Conservation (phyloP, 306 rosid genomes). For the Sophora flavescens region DNA sequence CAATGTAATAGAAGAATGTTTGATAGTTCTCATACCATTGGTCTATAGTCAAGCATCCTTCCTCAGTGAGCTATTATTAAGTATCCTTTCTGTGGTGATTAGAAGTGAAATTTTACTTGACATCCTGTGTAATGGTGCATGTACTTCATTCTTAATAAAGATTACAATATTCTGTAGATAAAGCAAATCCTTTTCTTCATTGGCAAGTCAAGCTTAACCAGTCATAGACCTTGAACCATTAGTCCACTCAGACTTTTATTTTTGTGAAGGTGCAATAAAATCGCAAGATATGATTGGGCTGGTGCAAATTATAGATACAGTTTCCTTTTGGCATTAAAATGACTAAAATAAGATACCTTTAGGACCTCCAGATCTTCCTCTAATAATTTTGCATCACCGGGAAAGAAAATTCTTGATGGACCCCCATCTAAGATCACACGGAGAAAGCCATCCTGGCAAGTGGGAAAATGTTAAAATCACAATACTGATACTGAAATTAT, state of each 20-base stretch:
- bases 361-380: slow-evolving; percentile 94
- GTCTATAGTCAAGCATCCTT: not conserved
- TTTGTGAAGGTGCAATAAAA: not conserved
- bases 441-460: slow-evolving; percentile 87
- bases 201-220: not conserved
- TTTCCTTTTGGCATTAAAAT: slow-evolving; percentile 34
- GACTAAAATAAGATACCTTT: slow-evolving; percentile 64
- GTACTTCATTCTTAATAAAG: slow-evolving; percentile 3
- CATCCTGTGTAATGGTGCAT: slow-evolving; percentile 1
- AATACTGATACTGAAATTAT: slow-evolving; percentile 36
- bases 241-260: slow-evolving; percentile 5
- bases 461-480: slow-evolving; percentile 41
- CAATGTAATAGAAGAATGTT: not conserved
- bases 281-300: slow-evolving; percentile 8
- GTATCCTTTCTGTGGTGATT: not conserved
- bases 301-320: slow-evolving; percentile 33
- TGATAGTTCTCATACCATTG: not conserved
- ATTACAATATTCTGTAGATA: not conserved
- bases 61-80: not conserved
- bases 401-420: slow-evolving; percentile 74
- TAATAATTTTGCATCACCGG: slow-evolving; percentile 76
- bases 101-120: not conserved
- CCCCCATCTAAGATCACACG: slow-evolving; percentile 96
- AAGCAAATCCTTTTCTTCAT: not conserved
- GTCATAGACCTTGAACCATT: slow-evolving; percentile 21